These are phyloP conservation scores for Barnettozyma hawaiiensis DNA, from an alignment of 1,139 yeast genomes.

Conservation along the genomic window DNA sequence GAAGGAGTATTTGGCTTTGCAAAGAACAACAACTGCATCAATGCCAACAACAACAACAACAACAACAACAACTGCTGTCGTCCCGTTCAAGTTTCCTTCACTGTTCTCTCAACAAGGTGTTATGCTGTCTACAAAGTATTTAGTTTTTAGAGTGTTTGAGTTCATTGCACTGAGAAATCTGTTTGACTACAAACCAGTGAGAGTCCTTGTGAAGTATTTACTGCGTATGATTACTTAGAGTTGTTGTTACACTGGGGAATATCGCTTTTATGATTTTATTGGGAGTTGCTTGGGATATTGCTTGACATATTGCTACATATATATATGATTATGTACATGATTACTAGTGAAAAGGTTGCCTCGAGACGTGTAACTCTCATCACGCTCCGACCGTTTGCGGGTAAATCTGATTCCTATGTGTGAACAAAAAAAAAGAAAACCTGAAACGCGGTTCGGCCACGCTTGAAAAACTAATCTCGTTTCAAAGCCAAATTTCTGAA, in stretches of 20 bases:
- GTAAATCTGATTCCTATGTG: neutral
- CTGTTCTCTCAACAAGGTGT: slow-evolving; percentile 10
- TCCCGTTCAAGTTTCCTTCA: slow-evolving; percentile 5
- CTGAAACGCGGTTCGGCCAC: neutral
- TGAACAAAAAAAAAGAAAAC: too few relatives aligned
- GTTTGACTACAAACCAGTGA: slow-evolving; percentile 11
- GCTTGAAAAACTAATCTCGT: too few relatives aligned
- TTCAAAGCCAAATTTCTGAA: neutral
- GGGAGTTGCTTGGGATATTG: too few relatives aligned
- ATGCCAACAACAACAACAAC: too few relatives aligned
- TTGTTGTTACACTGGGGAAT: too few relatives aligned
- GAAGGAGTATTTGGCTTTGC: slow-evolving; percentile 8
- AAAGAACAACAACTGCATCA: too few relatives aligned
- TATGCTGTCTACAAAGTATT: slow-evolving; percentile 5
- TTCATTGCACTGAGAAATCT: slow-evolving; percentile 15
- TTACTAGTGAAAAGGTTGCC: too few relatives aligned
- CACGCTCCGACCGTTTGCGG: neutral
- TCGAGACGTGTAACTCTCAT: neutral
- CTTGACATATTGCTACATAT: too few relatives aligned
- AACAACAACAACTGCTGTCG: slow-evolving; percentile 3
- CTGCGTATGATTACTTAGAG: neutral
- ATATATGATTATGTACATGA: too few relatives aligned
- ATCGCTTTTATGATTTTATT: too few relatives aligned
- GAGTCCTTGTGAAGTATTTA: slow-evolving; percentile 2
- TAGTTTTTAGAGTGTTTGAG: slow-evolving; percentile 19